Percentiles rank a stretch among this genome's conserved stretches.
These are phyloP conservation scores for Sarocladiaceae sp. DNA, from an alignment of 2,329 filamentous ascomycete species.

Conservation along the genomic window DNA sequence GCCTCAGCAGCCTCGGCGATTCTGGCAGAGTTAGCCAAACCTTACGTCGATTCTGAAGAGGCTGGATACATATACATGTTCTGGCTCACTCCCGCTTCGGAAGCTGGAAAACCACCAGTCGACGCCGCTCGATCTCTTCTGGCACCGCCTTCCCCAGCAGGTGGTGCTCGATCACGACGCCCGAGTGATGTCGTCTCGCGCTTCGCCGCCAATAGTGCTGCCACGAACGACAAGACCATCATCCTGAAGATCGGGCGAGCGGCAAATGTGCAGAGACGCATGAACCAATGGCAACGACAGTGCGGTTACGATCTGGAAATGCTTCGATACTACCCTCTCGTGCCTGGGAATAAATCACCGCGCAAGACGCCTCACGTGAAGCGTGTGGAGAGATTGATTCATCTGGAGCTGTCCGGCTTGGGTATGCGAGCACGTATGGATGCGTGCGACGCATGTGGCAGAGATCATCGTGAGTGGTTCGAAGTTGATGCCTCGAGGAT, in stretches of 20 bases:
- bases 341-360: slow-evolving; percentile 29
- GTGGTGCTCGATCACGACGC: slow-evolving; percentile 34
- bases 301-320: slow-evolving; percentile 87
- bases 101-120: slow-evolving; percentile 48
- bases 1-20: slow-evolving; percentile 67
- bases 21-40: slow-evolving; percentile 70
- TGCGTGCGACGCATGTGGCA: slow-evolving; percentile 73
- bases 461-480: slow-evolving; percentile 93
- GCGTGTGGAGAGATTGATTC: slow-evolving; percentile 84
- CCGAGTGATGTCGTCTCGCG: slow-evolving; percentile 52
- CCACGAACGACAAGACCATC: slow-evolving; percentile 51
- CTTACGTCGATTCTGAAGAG: slow-evolving; percentile 64
- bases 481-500: slow-evolving; percentile 73
- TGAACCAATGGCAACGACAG: slow-evolving; percentile 92
- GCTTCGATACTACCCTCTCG: slow-evolving; percentile 86
- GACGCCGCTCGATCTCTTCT: slow-evolving; percentile 59
- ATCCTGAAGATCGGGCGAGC: slow-evolving; percentile 64
- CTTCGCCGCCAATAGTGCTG: slow-evolving; percentile 34
- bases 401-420: slow-evolving; percentile 75
- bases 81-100: slow-evolving; percentile 72
- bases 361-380: slow-evolving; percentile 81
- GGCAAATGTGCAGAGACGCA: slow-evolving; percentile 80
- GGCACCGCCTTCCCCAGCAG: slow-evolving; percentile 39
- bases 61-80: slow-evolving; percentile 98
- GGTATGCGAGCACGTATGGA: slow-evolving; percentile 47